Base-by-base conservation (phyloP, 805 yeast species). In the Teunomyces panamensis region DNA sequence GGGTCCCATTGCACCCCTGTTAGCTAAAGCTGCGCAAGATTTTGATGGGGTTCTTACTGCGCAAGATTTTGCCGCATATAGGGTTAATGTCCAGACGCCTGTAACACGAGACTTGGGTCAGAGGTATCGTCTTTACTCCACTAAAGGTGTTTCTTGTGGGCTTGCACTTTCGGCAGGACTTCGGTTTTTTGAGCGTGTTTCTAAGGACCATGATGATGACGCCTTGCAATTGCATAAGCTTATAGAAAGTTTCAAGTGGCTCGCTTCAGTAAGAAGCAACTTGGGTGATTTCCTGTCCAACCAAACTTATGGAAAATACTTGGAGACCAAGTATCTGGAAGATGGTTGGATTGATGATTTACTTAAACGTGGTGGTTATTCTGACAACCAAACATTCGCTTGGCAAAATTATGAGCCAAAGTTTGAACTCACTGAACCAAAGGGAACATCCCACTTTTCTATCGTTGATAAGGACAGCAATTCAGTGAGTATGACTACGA, bases 171-270 rank as follows among this genome's bases (percentile, higher is more conserved):
- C 86, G 11, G 77, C 90, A 2, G 97, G 95, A 0, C 68, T 92
- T 42, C 80, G 81, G 42, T 79, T 89, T 28, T 73, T 86, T 68
- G 77, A 81, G 51, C 64, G 64, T 27, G 50, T 67, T 3, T 60
- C 63, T 13, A 46, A 53, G 6, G 47, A 45, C 1, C 10, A 34
- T 3, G 69, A 64, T 37, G 54, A 53, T 9, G 45, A 47, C 8
- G 59, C 55, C 4, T 46, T 77, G 9, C 74, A 79, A 10, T 71
- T 83, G 2, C 97, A 88, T 58, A 74, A 87, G 47, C 60, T 89
- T 6, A 70, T 89, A 9, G 99, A 92, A 66, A 70, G 87, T 2
- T 89, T 92, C 96, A 92, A 92, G 65, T 92, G 97, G 96, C 78
- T 89, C 79, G 88, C 91, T 0, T 78, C 92, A 9, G 92, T 85